Conservation (phyloP, 805 yeast species). For the Starmera amethionina region DNA sequence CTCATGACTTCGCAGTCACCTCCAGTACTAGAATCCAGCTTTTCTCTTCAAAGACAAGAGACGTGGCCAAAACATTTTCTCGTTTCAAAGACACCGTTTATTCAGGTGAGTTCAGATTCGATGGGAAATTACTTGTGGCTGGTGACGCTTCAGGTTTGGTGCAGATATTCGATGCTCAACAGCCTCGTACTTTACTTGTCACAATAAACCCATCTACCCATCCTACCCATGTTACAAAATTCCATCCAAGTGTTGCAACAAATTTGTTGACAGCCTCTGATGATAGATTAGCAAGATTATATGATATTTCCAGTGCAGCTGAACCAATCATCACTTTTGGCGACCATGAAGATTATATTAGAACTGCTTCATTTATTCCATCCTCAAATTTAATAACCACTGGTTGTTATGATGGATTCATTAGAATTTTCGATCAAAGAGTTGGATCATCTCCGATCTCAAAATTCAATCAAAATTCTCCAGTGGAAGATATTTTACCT, state of each 20-base stretch:
- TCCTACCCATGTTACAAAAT: constrained; percentile 90
- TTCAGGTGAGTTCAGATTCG: constrained; percentile 83
- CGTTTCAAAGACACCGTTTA: constrained; percentile 89
- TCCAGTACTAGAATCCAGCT: constrained; percentile 87
- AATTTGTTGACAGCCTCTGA: constrained; percentile 83
- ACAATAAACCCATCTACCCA: constrained; percentile 76
- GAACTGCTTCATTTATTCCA: constrained; percentile 74
- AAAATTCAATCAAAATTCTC: constrained; percentile 61
- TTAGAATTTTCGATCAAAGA: constrained; percentile 80
- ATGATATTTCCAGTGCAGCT: constrained; percentile 73
- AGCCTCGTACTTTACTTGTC: constrained; percentile 70
- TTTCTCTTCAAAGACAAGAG: constrained; percentile 89
- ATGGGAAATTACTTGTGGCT: constrained; percentile 86
- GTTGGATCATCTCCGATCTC: constrained; percentile 44
- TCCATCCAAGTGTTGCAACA: constrained; percentile 70
- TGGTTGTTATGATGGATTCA: constrained; percentile 87
- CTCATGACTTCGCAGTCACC: constrained; percentile 90
- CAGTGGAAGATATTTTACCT: constrained; percentile 79
- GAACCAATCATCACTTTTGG: constrained; percentile 64
- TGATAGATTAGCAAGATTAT: constrained; percentile 76
- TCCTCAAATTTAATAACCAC: constrained; percentile 77
- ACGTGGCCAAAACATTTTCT: constrained; percentile 75
- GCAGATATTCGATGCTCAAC: constrained; percentile 78
- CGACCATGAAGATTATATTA: constrained; percentile 79
- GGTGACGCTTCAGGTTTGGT: constrained; percentile 94